These are phyloP conservation scores for Vanilla planifolia DNA, from an alignment of 106 monocot species.

Conservation along the genomic window DNA sequence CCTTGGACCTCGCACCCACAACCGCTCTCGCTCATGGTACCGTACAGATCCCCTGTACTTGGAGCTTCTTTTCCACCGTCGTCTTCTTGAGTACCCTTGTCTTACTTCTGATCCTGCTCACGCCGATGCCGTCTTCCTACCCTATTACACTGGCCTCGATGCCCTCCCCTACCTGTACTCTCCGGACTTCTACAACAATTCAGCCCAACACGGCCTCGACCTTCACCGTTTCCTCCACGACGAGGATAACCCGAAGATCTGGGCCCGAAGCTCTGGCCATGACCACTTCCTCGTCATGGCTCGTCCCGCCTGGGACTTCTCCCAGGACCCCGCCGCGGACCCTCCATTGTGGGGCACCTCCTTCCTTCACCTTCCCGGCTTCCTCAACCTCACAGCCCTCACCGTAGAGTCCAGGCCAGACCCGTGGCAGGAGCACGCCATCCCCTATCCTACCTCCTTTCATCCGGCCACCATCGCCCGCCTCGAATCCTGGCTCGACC, in stretches of 20 bases:
- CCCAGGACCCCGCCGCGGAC: conserved; percentile 41
- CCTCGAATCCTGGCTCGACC: conserved; percentile 57
- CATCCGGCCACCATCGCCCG: conserved; percentile 62
- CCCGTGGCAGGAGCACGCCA: conserved; percentile 89
- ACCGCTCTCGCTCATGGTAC: conserved; percentile 56
- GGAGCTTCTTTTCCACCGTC: conserved; percentile 81
- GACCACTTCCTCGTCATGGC: conserved; percentile 74
- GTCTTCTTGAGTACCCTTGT: conserved; percentile 75
- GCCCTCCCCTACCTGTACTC: conserved; percentile 59
- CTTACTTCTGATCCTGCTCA: conserved; percentile 36
- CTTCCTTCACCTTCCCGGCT: conserved; percentile 48
- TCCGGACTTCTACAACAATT: conserved; percentile 38
- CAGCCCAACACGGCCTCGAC: conserved; percentile 44
- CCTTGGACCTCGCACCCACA: conserved; percentile 67
- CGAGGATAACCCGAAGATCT: conserved; percentile 27
- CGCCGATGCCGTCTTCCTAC: conserved; percentile 80
- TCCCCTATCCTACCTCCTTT: conserved; percentile 80
- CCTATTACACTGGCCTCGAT: conserved; percentile 53
- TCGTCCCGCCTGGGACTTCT: conserved; percentile 72
- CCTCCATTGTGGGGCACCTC: conserved; percentile 74
- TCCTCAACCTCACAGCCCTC: conserved; percentile 69
- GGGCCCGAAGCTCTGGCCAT: conserved; percentile 36
- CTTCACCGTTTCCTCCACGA: conserved; percentile 33
- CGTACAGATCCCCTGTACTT: conserved; percentile 62
- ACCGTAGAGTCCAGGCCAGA: conserved; percentile 56